A percentile compares a stretch with the other conserved stretches of the same genome.
phyloP scores from a whole-genome alignment of 306 rosid genomes.

The Cicer bijugum region DNA sequence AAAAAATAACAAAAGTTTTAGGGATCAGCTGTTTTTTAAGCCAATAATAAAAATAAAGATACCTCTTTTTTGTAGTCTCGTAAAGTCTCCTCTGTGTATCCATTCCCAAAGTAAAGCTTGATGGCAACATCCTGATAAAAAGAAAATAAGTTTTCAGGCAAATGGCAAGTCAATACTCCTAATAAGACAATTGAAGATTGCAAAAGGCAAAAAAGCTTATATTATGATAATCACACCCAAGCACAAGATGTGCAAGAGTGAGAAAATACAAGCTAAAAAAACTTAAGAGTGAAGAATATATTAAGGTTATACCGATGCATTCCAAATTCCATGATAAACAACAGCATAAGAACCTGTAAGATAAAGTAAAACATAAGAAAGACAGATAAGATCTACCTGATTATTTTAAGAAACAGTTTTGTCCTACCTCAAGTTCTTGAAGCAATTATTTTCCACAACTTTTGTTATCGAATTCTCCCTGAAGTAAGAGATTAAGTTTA shows the following conservation, averaged over 20 bases:
- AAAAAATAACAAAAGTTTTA: conserved; percentile 25
- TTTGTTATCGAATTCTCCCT: neutral
- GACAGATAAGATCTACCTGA: conserved; percentile 29
- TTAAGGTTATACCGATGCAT: conserved; percentile 65
- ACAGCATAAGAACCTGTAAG: conserved; percentile 67
- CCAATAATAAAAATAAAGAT: conserved; percentile 16
- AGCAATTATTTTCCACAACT: conserved; percentile 30
- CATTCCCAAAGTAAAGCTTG: conserved; percentile 68
- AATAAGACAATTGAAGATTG: conserved; percentile 19
- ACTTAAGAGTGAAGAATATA: conserved; percentile 20
- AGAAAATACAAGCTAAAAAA: too few species aligned
- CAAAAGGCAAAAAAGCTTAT: too few species aligned
- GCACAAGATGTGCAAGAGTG: too few species aligned
- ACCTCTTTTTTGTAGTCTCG: conserved; percentile 74
- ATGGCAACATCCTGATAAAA: conserved; percentile 70
- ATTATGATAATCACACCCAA: too few species aligned
- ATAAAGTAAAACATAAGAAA: conserved; percentile 30
- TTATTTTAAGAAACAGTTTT: conserved; percentile 26
- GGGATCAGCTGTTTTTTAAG: conserved; percentile 37
- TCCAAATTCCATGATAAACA: conserved; percentile 82
- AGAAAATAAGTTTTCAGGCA: conserved; percentile 30
- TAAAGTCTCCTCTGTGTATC: conserved; percentile 54
- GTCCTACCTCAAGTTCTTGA: conserved; percentile 27
- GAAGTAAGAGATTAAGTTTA: conserved; percentile 15
- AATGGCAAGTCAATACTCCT: conserved; percentile 18